Conservation (phyloP, 225 moss, liverwort and hornwort genomes). For the Polytrichum commune region DNA sequence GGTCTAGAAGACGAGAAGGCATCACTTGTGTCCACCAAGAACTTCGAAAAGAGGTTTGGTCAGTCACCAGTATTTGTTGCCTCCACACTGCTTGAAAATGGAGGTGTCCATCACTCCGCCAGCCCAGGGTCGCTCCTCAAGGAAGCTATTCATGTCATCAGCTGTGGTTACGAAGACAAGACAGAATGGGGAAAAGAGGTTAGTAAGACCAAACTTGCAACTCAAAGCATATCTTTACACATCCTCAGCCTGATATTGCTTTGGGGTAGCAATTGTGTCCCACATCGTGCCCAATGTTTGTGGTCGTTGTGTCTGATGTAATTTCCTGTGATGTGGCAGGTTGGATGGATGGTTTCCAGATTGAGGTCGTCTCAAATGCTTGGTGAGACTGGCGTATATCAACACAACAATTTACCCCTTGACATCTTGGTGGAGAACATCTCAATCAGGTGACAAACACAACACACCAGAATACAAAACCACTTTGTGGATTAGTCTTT, state of each 20-base stretch:
- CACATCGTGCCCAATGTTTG: neutral
- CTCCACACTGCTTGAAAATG: slow-evolving; percentile 76
- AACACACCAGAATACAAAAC: too few relatives aligned
- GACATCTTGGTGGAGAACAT: too few relatives aligned
- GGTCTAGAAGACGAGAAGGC: slow-evolving; percentile 66
- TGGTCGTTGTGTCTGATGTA: neutral
- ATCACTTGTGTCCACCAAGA: slow-evolving; percentile 84
- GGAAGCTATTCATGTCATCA: slow-evolving; percentile 97
- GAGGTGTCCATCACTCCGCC: slow-evolving; percentile 82
- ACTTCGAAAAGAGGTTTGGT: slow-evolving; percentile 88
- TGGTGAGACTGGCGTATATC: slow-evolving; percentile 90
- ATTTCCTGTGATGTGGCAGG: slow-evolving; percentile 28
- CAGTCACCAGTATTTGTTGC: slow-evolving; percentile 95
- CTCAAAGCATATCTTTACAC: too few relatives aligned
- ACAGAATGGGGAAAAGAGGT: slow-evolving; percentile 99
- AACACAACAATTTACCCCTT: slow-evolving; percentile 88
- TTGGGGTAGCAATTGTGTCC: neutral
- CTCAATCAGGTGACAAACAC: too few relatives aligned
- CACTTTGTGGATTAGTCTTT: too few relatives aligned
- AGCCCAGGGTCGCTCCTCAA: slow-evolving; percentile 86
- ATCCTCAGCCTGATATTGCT: too few relatives aligned
- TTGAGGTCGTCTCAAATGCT: slow-evolving; percentile 70
- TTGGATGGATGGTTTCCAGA: slow-evolving; percentile 99
- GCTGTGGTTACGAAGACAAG: slow-evolving; percentile 95
- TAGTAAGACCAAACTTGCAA: neutral